Percentiles rank a stretch among this genome's conserved stretches.
phyloP scores from a whole-genome alignment of 495 filamentous ascomycete genomes.

The Penicillium canescens region DNA sequence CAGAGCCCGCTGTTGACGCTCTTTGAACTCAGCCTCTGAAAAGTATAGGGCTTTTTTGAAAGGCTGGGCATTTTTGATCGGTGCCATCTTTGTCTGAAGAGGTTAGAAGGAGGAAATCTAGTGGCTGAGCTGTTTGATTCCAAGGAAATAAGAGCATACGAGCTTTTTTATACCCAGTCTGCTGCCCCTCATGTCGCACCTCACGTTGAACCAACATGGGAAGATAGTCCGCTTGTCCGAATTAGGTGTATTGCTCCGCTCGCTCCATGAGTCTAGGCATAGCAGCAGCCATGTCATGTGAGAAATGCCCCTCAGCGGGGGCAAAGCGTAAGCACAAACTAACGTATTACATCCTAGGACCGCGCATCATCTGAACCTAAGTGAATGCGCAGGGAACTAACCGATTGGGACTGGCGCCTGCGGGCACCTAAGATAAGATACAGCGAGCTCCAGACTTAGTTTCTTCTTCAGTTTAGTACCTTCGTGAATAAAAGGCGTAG shows the following conservation, averaged over 20 bases:
- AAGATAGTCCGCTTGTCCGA: neutral
- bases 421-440: too few relatives aligned
- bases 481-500: too few relatives aligned
- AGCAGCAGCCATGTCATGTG: neutral
- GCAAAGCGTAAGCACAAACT: too few relatives aligned
- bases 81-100: slow-evolving; percentile 6
- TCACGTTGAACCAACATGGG: neutral
- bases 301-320: too few relatives aligned
- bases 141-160: neutral
- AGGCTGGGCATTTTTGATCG: slow-evolving; percentile 16
- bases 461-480: too few relatives aligned
- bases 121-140: neutral
- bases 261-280: neutral
- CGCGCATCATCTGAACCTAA: too few relatives aligned
- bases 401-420: too few relatives aligned
- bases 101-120: neutral
- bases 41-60: slow-evolving; percentile 25
- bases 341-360: too few relatives aligned
- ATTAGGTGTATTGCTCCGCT: slow-evolving; percentile 2
- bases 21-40: slow-evolving; percentile 15
- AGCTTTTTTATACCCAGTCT: neutral
- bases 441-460: too few relatives aligned
- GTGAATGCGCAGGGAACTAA: too few relatives aligned
- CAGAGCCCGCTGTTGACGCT: slow-evolving; percentile 11
- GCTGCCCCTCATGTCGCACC: neutral